These are phyloP conservation scores for Russula sp. DNA, from an alignment of 768 basidiomycete species.

Conservation along the genomic window DNA sequence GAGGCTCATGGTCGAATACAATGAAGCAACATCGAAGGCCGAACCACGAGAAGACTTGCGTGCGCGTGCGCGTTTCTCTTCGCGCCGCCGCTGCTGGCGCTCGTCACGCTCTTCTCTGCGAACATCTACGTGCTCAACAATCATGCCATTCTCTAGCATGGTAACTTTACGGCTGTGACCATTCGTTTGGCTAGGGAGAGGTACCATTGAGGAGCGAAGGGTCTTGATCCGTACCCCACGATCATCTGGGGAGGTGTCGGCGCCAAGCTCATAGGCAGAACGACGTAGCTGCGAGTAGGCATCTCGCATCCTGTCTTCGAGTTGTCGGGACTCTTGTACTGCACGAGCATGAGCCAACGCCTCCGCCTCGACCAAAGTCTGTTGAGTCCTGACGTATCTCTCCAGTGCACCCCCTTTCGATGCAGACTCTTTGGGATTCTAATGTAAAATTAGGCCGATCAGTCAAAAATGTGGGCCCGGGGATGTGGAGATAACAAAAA, in stretches of 20 bases:
- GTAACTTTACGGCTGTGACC: slow-evolving; percentile 66
- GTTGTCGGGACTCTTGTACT: slow-evolving; percentile 65
- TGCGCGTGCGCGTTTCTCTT: slow-evolving; percentile 48
- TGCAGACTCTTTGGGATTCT: slow-evolving; percentile 90
- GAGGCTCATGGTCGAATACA: slow-evolving; percentile 59
- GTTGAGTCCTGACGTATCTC: slow-evolving; percentile 76
- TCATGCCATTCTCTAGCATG: slow-evolving; percentile 81
- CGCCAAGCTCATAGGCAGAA: slow-evolving; percentile 65
- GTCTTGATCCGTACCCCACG: slow-evolving; percentile 68
- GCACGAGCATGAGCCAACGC: slow-evolving; percentile 70
- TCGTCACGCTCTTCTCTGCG: slow-evolving; percentile 72
- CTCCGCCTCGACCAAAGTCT: slow-evolving; percentile 74
- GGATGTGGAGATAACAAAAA: neutral
- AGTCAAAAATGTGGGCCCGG: neutral
- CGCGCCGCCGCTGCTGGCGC: slow-evolving; percentile 62
- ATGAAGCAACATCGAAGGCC: slow-evolving; percentile 60
- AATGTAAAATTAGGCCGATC: neutral
- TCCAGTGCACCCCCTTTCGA: slow-evolving; percentile 78
- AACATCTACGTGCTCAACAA: slow-evolving; percentile 82
- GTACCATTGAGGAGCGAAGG: slow-evolving; percentile 34
- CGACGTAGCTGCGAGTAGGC: slow-evolving; percentile 72
- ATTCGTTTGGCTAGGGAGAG: slow-evolving; percentile 30
- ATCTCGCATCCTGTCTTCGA: slow-evolving; percentile 74
- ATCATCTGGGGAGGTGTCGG: slow-evolving; percentile 44
- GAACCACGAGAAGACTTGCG: slow-evolving; percentile 72